Evolutionary conservation across 805 yeast genomes (phyloP).

Genomic region (Wickerhamomyces ciferrii): DNA sequence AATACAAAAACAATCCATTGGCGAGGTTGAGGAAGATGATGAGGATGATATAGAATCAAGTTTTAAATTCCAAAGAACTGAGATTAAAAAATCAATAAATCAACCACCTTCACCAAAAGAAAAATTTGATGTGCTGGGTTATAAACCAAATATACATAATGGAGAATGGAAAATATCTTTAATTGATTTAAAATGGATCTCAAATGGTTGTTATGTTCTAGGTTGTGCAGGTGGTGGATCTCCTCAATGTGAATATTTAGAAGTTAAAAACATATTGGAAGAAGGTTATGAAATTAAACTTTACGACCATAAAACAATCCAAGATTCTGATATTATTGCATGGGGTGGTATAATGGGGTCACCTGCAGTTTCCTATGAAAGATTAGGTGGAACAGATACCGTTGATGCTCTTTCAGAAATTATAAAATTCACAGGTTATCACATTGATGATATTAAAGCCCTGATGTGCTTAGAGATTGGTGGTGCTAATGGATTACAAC

Average conservation of each 20-base stretch:
- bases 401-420: constrained; percentile 23
- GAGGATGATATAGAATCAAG: neutral
- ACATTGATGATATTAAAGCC: constrained; percentile 16
- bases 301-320: constrained; percentile 25
- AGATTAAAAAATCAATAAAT: neutral
- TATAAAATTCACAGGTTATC: constrained; percentile 20
- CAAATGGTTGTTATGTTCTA: constrained; percentile 36
- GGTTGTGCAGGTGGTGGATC: constrained; percentile 47
- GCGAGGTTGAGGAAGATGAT: neutral
- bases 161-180: constrained; percentile 35
- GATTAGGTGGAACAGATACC: constrained; percentile 30
- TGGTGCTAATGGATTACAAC: constrained; percentile 33
- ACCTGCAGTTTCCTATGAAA: constrained; percentile 38
- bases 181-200: constrained; percentile 31
- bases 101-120: neutral
- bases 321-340: constrained; percentile 19
- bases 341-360: constrained; percentile 37
- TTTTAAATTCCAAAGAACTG: neutral
- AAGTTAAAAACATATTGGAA: constrained; percentile 25
- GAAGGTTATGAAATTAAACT: constrained; percentile 29
- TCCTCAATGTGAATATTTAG: constrained; percentile 34
- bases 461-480: constrained; percentile 35
- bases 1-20: neutral
- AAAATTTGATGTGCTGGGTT: constrained; percentile 8
- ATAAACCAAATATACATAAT: constrained; percentile 25